Evolutionary conservation across 768 basidiomycete species (phyloP), one percentile per base, ranked within the genome.

Genomic region (Phanerochaete sordida): DNA sequence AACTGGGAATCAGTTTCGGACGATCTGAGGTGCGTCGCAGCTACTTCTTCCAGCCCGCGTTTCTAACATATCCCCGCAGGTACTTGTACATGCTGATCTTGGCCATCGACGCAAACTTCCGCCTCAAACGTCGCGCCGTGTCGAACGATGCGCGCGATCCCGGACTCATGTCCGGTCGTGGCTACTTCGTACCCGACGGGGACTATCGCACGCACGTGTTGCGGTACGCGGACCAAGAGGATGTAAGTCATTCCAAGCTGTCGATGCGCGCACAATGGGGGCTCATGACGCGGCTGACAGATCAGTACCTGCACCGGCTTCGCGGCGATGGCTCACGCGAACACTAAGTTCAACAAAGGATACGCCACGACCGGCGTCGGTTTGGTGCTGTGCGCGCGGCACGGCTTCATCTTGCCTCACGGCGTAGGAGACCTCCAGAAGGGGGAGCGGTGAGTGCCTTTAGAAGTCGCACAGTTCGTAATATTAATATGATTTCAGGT

Each of bases 91-190:
- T 59, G 0, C 23, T 72, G 0, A 69, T 70, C 31, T 3, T 74
- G 0, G 68, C 69, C 1, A 63, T 69, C 1, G 68, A 74, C 54
- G 70, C 70, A 0, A 71, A 70, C 56, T 74, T 75, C 43, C 62
- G 63, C 3, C 49, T 73, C 27, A 72, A 73, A 46, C 49, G 45
- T 2, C 62, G 62, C 44, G 33, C 21, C 1, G 65, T 67, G 0
- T 67, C 57, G 0, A 65, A 53, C 2, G 64, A 65, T 11, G 28
- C 1, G 0, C n/a, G 53, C 0, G 69, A 72, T 54, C 68, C 69
- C 0, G 56, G 61, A 16, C 66, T 73, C 7, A 64, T 65, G 15
- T 48, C 62, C 0, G 73, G 74, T 7, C 64, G 54, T 59, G 53
- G 64, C 1, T 72, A 72, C 28, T 69, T 72, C 43, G 68, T 72